phyloP scores from a whole-genome alignment of 768 basidiomycete species.

The Crepidotus variabilis region DNA sequence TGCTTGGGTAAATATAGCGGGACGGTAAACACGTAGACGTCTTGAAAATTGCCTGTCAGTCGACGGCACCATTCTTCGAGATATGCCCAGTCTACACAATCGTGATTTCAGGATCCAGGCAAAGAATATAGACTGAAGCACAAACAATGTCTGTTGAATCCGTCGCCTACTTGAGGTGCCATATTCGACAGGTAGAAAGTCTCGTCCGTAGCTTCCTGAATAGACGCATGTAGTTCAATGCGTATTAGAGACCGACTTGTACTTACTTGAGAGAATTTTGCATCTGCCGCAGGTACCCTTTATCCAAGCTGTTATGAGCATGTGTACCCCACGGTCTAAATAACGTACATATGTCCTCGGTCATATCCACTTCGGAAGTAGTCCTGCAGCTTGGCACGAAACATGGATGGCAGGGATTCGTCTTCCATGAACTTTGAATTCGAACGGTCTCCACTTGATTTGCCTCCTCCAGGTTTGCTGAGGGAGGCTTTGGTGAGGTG shows the following conservation, averaged over 20 bases:
- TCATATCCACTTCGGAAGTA: slow-evolving; percentile 95
- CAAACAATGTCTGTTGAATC: slow-evolving; percentile 96
- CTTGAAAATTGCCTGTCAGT: slow-evolving; percentile 81
- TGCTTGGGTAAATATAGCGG: slow-evolving; percentile 91
- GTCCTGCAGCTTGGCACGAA: slow-evolving; percentile 82
- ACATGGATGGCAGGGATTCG: slow-evolving; percentile 64
- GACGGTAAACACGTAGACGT: slow-evolving; percentile 97
- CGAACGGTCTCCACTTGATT: slow-evolving; percentile 57
- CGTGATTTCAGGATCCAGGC: not conserved
- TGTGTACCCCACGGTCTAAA: not conserved
- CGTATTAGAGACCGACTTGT: not conserved
- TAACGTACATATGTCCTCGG: slow-evolving; percentile 88
- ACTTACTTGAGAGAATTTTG: slow-evolving; percentile 76
- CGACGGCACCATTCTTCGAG: slow-evolving; percentile 93
- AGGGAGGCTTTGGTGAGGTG: slow-evolving; percentile 83
- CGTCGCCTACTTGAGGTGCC: slow-evolving; percentile 95
- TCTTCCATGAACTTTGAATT: slow-evolving; percentile 86
- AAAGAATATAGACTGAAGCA: slow-evolving; percentile 6
- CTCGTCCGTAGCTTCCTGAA: slow-evolving; percentile 88
- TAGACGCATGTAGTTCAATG: not conserved
- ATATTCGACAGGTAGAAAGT: slow-evolving; percentile 95
- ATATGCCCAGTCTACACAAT: slow-evolving; percentile 85
- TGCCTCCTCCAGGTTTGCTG: slow-evolving; percentile 21
- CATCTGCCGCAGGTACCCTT: slow-evolving; percentile 97
- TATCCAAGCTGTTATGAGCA: not conserved